A percentile compares a stretch with the other conserved stretches of the same genome.
These are phyloP conservation scores for Knoxdaviesia proteae DNA, from an alignment of 2,329 filamentous ascomycete genomes.

Conservation along the genomic window DNA sequence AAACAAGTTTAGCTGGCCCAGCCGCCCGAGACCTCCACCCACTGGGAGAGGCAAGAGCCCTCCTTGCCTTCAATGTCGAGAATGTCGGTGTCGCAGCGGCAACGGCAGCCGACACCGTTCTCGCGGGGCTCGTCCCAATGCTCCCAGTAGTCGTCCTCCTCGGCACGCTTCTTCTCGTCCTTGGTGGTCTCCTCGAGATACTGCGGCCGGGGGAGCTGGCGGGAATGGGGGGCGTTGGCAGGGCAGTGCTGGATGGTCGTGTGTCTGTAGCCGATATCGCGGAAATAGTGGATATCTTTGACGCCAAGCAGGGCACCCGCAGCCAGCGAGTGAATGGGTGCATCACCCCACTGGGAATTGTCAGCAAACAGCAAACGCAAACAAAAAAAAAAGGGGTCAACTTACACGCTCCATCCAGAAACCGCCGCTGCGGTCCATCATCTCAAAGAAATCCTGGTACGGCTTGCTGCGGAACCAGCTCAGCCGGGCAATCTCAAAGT, in stretches of 20 bases:
- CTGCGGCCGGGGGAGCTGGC: slow-evolving; percentile 61
- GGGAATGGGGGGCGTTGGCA: slow-evolving; percentile 64
- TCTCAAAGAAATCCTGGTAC: slow-evolving; percentile 94
- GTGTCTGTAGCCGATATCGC: slow-evolving; percentile 93
- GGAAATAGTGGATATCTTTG: slow-evolving; percentile 91
- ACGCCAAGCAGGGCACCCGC: slow-evolving; percentile 69
- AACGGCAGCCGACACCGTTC: slow-evolving; percentile 91
- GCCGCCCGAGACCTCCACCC: slow-evolving; percentile 91
- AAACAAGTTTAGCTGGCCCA: slow-evolving; percentile 40
- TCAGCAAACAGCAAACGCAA: slow-evolving; percentile 7
- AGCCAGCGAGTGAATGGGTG: slow-evolving; percentile 91
- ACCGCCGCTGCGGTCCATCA: slow-evolving; percentile 95
- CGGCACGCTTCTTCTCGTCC: slow-evolving; percentile 64
- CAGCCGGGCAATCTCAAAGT: slow-evolving; percentile 90
- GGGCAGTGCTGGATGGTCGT: slow-evolving; percentile 98
- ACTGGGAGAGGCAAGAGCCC: slow-evolving; percentile 83
- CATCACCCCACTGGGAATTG: slow-evolving; percentile 73
- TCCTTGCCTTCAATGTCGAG: slow-evolving; percentile 96
- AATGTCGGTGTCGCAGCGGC: slow-evolving; percentile 91
- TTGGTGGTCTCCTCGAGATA: slow-evolving; percentile 64
- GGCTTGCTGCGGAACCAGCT: slow-evolving; percentile 95
- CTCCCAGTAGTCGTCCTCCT: slow-evolving; percentile 95
- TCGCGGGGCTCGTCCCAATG: slow-evolving; percentile 71
- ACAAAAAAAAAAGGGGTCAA: slow-evolving; percentile 3
- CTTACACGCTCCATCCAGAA: slow-evolving; percentile 97